These are phyloP conservation scores for Tuber brumale DNA, from an alignment of 495 filamentous ascomycete genomes.

Conservation along the genomic window DNA sequence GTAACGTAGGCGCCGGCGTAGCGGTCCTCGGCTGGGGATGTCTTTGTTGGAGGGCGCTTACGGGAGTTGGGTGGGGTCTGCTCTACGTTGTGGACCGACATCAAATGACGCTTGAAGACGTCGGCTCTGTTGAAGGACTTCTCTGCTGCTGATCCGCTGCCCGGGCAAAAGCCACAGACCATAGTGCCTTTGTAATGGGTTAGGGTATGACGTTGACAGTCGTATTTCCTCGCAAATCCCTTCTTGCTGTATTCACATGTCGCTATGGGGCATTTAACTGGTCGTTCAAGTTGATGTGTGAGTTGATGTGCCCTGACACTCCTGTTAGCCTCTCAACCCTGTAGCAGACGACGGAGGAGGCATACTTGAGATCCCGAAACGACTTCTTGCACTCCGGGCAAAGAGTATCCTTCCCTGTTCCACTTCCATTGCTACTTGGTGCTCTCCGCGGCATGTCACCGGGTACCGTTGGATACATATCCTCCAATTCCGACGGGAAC, in stretches of 20 bases:
- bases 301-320: slow-evolving; percentile 77
- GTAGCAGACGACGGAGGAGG: neutral
- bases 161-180: slow-evolving; percentile 97
- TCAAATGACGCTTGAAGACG: slow-evolving; percentile 96
- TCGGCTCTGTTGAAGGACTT: slow-evolving; percentile 99
- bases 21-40: slow-evolving; percentile 23
- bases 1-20: slow-evolving; percentile 49
- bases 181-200: slow-evolving; percentile 99
- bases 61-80: slow-evolving; percentile 93
- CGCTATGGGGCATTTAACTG: slow-evolving; percentile 92
- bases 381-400: slow-evolving; percentile 40
- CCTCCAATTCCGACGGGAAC: slow-evolving; percentile 20
- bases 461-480: slow-evolving; percentile 12
- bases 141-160: slow-evolving; percentile 81
- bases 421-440: slow-evolving; percentile 28
- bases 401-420: slow-evolving; percentile 37
- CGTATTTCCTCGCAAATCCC: slow-evolving; percentile 95
- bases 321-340: slow-evolving; percentile 39
- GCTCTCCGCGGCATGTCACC: slow-evolving; percentile 19
- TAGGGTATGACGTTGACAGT: slow-evolving; percentile 96
- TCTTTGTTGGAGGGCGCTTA: slow-evolving; percentile 64
- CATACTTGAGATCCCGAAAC: slow-evolving; percentile 36
- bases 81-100: slow-evolving; percentile 87
- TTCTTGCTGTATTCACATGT: slow-evolving; percentile 93
- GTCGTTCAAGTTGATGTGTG: slow-evolving; percentile 87